Conservation (phyloP, 75 land plant genomes). For the Pinus tabuliformis region DNA sequence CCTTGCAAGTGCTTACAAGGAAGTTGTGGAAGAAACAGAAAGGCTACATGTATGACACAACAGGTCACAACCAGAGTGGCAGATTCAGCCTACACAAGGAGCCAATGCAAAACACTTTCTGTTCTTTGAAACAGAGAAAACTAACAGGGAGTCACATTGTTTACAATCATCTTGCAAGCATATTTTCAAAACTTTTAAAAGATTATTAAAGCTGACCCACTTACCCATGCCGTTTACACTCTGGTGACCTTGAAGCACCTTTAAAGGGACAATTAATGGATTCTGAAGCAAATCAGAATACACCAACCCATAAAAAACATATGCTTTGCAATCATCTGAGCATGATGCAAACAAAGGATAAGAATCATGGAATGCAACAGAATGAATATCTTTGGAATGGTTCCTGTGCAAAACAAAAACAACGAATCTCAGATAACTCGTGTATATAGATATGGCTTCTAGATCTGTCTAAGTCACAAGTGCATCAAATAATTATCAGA, state of each 20-base stretch:
- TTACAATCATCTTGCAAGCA: not conserved
- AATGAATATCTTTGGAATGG: constrained; percentile 81
- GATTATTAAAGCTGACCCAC: not conserved
- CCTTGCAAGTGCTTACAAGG: not conserved
- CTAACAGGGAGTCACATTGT: not conserved
- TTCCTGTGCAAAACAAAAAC: constrained; percentile 46
- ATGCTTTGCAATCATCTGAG: constrained; percentile 89
- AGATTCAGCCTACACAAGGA: not conserved
- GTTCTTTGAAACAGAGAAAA: not conserved
- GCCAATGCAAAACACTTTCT: not conserved
- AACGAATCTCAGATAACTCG: constrained; percentile 1
- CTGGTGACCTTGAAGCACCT: constrained; percentile 80
- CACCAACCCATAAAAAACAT: constrained; percentile 97
- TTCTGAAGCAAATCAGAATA: constrained; percentile 96
- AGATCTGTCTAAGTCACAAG: not conserved
- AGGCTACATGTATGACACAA: not conserved
- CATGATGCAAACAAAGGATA: constrained; percentile 93
- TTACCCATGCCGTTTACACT: constrained; percentile 59
- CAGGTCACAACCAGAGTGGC: not conserved
- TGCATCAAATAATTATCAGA: not conserved
- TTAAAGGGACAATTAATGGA: constrained; percentile 89
- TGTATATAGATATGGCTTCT: not conserved
- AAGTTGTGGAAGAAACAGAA: not conserved
- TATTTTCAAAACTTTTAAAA: not conserved
- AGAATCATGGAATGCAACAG: constrained; percentile 76